phyloP scores from a whole-genome alignment of 2,329 filamentous ascomycete genomes.

The Lasiodiplodia theobromae region DNA sequence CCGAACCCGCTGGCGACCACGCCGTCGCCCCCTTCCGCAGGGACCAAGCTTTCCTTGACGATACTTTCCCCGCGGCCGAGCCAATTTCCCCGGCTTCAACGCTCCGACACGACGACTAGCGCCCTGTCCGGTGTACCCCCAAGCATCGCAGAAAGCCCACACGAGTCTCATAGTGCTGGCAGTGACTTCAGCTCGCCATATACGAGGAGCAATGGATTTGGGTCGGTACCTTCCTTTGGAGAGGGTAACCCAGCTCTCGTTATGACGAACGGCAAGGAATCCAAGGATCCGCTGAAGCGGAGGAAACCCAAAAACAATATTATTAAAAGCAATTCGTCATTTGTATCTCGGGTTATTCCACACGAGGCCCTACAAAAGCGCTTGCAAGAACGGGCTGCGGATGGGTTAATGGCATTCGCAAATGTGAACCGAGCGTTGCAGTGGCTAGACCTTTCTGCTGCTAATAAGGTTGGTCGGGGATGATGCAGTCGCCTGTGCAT shows the following conservation, averaged over 20 bases:
- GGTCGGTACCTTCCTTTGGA: conserved; percentile 74
- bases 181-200: conserved; percentile 53
- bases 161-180: conserved; percentile 53
- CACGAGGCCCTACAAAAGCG: conserved; percentile 83
- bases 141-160: conserved; percentile 54
- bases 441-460: conserved; percentile 88
- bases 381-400: conserved; percentile 76
- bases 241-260: conserved; percentile 81
- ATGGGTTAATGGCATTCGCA: conserved; percentile 88
- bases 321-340: conserved; percentile 97
- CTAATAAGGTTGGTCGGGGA: conserved; percentile 63
- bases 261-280: conserved; percentile 68
- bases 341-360: conserved; percentile 94
- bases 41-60: conserved; percentile 83
- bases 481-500: not conserved
- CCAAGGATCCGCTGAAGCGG: conserved; percentile 71
- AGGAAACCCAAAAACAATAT: conserved; percentile 98
- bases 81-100: conserved; percentile 52
- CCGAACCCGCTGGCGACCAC: conserved; percentile 90
- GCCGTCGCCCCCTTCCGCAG: conserved; percentile 81
- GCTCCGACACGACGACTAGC: conserved; percentile 51
- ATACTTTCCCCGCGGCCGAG: conserved; percentile 65
- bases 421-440: conserved; percentile 96
- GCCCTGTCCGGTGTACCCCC: conserved; percentile 51
- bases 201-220: conserved; percentile 23